phyloP scores from a whole-genome alignment of 331 rosid genomes.

The Malus hybrid region DNA sequence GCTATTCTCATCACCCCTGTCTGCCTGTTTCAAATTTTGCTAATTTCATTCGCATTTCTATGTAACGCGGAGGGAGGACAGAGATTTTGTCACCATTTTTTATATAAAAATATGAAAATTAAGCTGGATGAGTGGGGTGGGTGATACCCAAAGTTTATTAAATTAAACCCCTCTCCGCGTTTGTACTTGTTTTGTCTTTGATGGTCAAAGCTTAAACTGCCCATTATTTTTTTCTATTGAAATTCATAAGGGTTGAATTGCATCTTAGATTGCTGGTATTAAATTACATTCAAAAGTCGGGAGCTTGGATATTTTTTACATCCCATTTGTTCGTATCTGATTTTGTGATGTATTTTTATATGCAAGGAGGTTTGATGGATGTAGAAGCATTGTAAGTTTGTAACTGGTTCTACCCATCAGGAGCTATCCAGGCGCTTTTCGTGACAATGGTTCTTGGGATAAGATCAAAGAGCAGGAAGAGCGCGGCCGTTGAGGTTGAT shows the following conservation, averaged over 20 bases:
- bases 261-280: not conserved
- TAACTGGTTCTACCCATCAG: conserved; percentile 2
- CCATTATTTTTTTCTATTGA: not conserved
- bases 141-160: conserved; percentile 2
- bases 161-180: conserved; percentile 22
- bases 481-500: conserved; percentile 39
- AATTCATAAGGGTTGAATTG: not conserved
- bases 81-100: conserved; percentile 1
- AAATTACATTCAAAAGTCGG: not conserved
- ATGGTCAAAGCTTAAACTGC: not conserved
- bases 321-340: not conserved
- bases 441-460: conserved; percentile 70
- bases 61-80: no score
- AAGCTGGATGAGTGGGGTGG: conserved; percentile 13
- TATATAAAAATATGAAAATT: not conserved
- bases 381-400: conserved; percentile 7
- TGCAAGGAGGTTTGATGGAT: conserved; percentile 32
- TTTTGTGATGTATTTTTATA: conserved; percentile 7
- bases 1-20: not conserved
- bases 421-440: not conserved
- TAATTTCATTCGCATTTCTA: not conserved
- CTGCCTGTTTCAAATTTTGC: not conserved
- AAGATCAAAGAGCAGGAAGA: conserved; percentile 55
- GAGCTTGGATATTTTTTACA: not conserved
- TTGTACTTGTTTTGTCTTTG: not conserved